Evolutionary conservation across 345 rosid genomes (phyloP), one percentile per base, ranked within the genome.

Genomic region (Lenwebbia sp.): DNA sequence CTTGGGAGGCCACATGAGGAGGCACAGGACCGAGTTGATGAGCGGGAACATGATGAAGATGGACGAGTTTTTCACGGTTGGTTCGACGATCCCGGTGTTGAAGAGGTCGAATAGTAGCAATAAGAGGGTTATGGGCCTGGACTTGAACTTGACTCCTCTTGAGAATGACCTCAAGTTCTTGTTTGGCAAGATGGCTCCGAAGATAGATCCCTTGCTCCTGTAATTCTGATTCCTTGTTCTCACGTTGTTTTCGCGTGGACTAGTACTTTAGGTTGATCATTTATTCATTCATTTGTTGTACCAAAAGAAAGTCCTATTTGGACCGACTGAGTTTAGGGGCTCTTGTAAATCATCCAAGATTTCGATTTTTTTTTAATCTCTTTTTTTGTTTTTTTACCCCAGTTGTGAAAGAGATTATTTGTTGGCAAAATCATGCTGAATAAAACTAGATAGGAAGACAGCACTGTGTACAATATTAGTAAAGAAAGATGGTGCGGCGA

Each of bases 1-100:
- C 4, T 87, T 88, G 15, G 89, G 89, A 0, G 89, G 89, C 5
- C 89, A 88, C 85, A 88, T 85, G 89, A 88, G 89, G 53, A 84
- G 84, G 51, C 89, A 88, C 53, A 54, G 87, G 85, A 78, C 85
- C 17, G 85, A 85, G 49, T 19, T 83, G 58, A 56, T 51, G 78
- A 58, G 58, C 23, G 55, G 55, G n/a, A 78, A 2, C 62, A 70
- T 54, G 58, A 37, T 51, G 84, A 56, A 23, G 51, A 25, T 75
- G 41, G 62, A 25, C 17, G 21, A 9, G 21, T 12, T 51, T 60
- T 13, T 54, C 86, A 0, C 10, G 28, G 78, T 49, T 50, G 51
- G 17, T 44, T 26, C 85, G 28, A 49, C 25, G 60, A 25, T 83
- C 40, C 89, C 84, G 5, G 58, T 85, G 49, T 30, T 85, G 58